These are phyloP conservation scores for Pythium scleroteichum DNA, from an alignment of 352 stramenopile genomes.

Conservation along the genomic window DNA sequence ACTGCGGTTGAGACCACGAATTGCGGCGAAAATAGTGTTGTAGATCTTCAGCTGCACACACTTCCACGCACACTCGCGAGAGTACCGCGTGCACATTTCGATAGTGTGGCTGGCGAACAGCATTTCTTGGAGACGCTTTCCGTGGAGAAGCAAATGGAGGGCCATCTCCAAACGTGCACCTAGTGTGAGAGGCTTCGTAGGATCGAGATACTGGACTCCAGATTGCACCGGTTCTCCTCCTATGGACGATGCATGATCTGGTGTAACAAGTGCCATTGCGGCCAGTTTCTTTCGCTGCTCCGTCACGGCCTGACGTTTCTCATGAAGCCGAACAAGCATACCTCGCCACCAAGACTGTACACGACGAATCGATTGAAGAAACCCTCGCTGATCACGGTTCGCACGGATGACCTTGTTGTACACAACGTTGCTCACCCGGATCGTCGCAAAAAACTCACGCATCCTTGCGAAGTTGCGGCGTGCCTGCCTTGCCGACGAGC, in stretches of 20 bases:
- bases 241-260: neutral
- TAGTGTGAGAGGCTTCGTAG: conserved; percentile 47
- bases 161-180: conserved; percentile 66
- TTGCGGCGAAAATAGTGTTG: conserved; percentile 90
- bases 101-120: conserved; percentile 91
- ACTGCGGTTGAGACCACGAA: conserved; percentile 94
- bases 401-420: conserved; percentile 13
- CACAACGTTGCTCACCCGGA: conserved; percentile 14
- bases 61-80: conserved; percentile 86
- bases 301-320: conserved; percentile 40
- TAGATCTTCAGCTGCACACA: conserved; percentile 88
- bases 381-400: conserved; percentile 11
- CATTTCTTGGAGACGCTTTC: conserved; percentile 90
- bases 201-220: neutral
- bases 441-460: conserved; percentile 7
- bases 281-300: conserved; percentile 58
- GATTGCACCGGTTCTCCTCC: neutral
- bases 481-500: neutral
- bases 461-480: conserved; percentile 13
- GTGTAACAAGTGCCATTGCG: conserved; percentile 48
- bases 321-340: conserved; percentile 53
- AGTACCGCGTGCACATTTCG: conserved; percentile 91
- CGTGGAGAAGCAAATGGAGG: conserved; percentile 71
- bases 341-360: conserved; percentile 79
- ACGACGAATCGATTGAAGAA: conserved; percentile 27